Conservation (phyloP, 495 filamentous ascomycete species). For the Aspergillus funiculosus region DNA sequence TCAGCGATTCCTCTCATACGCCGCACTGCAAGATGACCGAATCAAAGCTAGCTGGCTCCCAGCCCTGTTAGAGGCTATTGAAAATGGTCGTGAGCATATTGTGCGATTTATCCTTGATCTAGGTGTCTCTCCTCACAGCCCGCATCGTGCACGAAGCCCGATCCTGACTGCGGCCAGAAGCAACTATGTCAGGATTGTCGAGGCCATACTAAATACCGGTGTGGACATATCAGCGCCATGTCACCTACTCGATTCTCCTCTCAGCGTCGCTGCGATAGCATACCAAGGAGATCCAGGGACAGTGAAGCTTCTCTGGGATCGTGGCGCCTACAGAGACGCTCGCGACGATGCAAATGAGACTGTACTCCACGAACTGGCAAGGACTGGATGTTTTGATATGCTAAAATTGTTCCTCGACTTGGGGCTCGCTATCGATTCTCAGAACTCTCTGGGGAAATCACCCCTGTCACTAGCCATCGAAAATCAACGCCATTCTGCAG, state of each 20-base stretch:
- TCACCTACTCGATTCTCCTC: not conserved
- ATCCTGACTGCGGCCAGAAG: not conserved
- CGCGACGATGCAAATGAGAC: not conserved
- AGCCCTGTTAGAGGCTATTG: not conserved
- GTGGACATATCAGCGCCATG: not conserved
- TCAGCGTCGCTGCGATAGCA: not conserved
- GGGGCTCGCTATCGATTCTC: not conserved
- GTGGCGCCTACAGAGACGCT: not conserved
- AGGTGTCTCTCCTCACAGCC: not conserved
- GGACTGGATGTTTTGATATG: slow-evolving; percentile 2
- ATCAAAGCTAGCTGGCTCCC: not conserved
- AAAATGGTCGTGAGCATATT: not conserved
- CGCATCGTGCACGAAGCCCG: not conserved
- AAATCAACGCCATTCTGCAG: not conserved
- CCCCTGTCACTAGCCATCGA: not conserved
- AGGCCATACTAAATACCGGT: not conserved
- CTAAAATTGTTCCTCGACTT: slow-evolving; percentile 1
- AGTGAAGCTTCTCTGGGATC: not conserved
- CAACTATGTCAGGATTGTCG: not conserved
- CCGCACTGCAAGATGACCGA: not conserved
- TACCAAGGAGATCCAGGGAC: not conserved
- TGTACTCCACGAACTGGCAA: not conserved
- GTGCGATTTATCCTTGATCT: not conserved
- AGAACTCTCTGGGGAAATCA: not conserved
- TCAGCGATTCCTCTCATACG: not conserved